Evolutionary conservation across 805 yeast genomes (phyloP).

Genomic region (Clavispora fructus): DNA sequence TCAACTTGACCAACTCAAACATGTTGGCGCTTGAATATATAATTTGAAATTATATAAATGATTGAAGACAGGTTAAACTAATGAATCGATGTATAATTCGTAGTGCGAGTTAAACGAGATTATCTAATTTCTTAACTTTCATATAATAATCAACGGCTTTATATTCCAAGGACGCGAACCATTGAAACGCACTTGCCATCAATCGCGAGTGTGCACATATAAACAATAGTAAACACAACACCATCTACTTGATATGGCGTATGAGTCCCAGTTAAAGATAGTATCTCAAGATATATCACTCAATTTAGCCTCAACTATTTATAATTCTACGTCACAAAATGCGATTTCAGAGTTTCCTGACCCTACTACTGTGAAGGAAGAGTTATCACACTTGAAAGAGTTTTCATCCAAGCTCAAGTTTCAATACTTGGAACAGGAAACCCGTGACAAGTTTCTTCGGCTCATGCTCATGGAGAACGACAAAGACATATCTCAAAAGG

Average conservation of each 20-base stretch:
- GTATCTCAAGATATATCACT: background rate
- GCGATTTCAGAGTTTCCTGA: background rate
- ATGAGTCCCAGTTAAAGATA: background rate
- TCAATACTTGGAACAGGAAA: slow-evolving; percentile 65
- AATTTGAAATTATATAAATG: background rate
- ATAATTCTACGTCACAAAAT: background rate
- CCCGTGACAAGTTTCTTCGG: slow-evolving; percentile 62
- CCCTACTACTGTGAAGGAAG: slow-evolving; percentile 17
- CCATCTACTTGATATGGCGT: background rate
- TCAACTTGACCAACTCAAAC: slow-evolving; percentile 33
- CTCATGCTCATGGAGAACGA: slow-evolving; percentile 34
- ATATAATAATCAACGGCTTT: too few relatives aligned
- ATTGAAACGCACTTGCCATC: too few relatives aligned
- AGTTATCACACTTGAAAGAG: slow-evolving; percentile 31
- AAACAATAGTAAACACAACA: background rate
- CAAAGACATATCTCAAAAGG: slow-evolving; percentile 27
- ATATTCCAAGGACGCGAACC: too few relatives aligned
- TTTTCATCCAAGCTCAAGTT: slow-evolving; percentile 53
- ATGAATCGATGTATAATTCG: too few relatives aligned
- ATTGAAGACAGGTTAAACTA: background rate
- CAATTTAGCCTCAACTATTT: background rate
- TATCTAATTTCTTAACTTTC: too few relatives aligned
- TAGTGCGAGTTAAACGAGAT: too few relatives aligned
- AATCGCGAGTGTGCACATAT: too few relatives aligned
- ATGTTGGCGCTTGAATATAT: slow-evolving; percentile 16